Conservation (phyloP, 2,329 filamentous ascomycete species). For the Hymenoscyphus infarciens region DNA sequence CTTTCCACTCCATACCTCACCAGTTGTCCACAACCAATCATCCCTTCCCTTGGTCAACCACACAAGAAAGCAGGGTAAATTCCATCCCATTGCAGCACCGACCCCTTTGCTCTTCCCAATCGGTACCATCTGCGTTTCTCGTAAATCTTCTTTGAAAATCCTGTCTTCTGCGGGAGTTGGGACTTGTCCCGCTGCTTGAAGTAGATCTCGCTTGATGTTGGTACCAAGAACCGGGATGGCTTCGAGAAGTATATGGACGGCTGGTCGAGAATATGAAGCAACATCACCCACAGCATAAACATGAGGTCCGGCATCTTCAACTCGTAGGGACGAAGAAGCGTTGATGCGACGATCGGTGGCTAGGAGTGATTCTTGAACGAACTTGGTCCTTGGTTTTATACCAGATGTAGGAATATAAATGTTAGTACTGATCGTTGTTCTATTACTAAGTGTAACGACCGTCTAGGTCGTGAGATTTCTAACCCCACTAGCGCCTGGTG, state of each 20-base stretch:
- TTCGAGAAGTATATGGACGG: conserved; percentile 41
- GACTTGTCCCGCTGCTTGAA: conserved; percentile 35
- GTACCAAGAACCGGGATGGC: conserved; percentile 43
- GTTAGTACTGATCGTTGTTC: conserved; percentile 40
- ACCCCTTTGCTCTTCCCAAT: conserved; percentile 45
- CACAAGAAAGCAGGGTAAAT: conserved; percentile 43
- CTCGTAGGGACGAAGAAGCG: conserved; percentile 38
- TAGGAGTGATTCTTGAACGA: conserved; percentile 36
- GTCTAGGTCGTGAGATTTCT: conserved; percentile 30
- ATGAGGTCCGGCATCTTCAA: conserved; percentile 36
- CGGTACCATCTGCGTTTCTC: conserved; percentile 46
- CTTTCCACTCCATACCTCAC: conserved; percentile 47
- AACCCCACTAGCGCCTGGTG: conserved; percentile 33
- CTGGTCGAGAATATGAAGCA: conserved; percentile 39
- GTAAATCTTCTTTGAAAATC: conserved; percentile 41
- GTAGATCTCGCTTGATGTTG: conserved; percentile 49
- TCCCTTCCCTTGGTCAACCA: conserved; percentile 50
- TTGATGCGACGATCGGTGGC: conserved; percentile 38
- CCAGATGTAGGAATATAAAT: conserved; percentile 48
- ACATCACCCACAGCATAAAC: conserved; percentile 48
- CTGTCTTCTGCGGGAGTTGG: conserved; percentile 31
- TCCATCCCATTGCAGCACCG: conserved; percentile 42
- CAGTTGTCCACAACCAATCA: conserved; percentile 50
- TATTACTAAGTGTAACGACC: conserved; percentile 40
- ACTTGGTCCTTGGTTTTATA: conserved; percentile 40